Base-by-base conservation (phyloP, 495 filamentous ascomycete genomes). In the Penicillium lagena region DNA sequence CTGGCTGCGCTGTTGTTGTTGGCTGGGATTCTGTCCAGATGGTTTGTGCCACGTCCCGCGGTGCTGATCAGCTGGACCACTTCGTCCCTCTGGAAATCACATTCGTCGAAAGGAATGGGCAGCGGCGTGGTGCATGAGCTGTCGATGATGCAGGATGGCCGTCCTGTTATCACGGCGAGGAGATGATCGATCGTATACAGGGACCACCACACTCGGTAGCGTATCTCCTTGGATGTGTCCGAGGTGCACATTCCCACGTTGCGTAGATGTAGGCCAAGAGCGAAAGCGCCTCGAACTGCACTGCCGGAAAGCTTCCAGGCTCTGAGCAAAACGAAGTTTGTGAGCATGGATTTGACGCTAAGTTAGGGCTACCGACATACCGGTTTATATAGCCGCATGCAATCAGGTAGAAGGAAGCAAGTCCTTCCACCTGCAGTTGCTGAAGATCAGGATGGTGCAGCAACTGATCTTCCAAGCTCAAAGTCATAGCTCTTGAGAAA, bases 181-280 rank as follows among this genome's bases (percentile, higher is more conserved):
- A 74, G 63, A 39, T 76, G 71, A 31, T 85, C 81, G 13, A 84
- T 45, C 6, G 69, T 72, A 46, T 78, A 78, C 12, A 84, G 42
- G 8, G 80, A 70, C 70, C 77, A 82, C 80, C 80, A 85, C 14
- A 81, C 67, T 4, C 77, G 75, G 39, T 76, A 72, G 33, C 79
- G 67, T 28, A 75, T 68, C 44, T 81, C 78, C 42, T 75, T 78
- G 27, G 78, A 73, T 13, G 60, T 63, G 43, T 77, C 68, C 12
- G 68, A 60, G 10, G 77, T 66, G 14, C 63, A 62, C 5, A 54
- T 51, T 14, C 70, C 75, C 7, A 76, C 63, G 47, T 78, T 82
- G 33, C 71, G 72, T 30, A 83, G 57, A 55, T 85, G 77, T 32
- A 86, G 54, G 6, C 81, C 81, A n/a, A 85, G 66, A 9, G 73